Conservation (phyloP, 2,329 filamentous ascomycete species). For the Pestalotiopsis sp. region DNA sequence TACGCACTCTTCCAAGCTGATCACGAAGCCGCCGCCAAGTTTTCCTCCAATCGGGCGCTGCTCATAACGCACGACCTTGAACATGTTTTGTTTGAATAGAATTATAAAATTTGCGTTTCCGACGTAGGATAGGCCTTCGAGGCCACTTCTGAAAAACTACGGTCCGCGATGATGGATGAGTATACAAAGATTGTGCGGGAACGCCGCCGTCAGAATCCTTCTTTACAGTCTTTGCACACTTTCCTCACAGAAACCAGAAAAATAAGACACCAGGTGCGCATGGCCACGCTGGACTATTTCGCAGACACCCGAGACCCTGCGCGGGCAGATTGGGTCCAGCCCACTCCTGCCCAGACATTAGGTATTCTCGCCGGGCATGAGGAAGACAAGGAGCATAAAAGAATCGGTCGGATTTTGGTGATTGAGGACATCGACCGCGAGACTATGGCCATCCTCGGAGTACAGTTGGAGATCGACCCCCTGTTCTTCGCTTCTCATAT, state of each 20-base stretch:
- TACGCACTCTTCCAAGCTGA: too few relatives aligned
- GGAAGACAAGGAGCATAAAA: neutral
- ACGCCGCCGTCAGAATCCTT: neutral
- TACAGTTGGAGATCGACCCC: neutral
- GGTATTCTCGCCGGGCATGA: neutral
- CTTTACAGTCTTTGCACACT: neutral
- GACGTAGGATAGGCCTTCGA: too few relatives aligned
- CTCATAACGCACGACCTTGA: too few relatives aligned
- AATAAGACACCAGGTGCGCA: neutral
- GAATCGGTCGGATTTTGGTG: neutral
- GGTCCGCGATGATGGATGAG: neutral
- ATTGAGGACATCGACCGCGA: neutral
- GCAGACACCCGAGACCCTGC: neutral
- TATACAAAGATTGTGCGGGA: neutral
- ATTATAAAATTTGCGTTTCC: too few relatives aligned
- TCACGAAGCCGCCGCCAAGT: too few relatives aligned
- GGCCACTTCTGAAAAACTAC: too few relatives aligned
- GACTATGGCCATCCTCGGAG: neutral
- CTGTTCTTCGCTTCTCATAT: neutral
- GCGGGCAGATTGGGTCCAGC: neutral
- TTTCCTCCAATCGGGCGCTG: too few relatives aligned
- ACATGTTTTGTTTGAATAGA: too few relatives aligned
- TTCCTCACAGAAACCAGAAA: neutral
- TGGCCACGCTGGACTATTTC: neutral
- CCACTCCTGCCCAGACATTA: neutral